Evolutionary conservation across 164 flowering plant species (phyloP).

Genomic region (Stephania yunnanensis): DNA sequence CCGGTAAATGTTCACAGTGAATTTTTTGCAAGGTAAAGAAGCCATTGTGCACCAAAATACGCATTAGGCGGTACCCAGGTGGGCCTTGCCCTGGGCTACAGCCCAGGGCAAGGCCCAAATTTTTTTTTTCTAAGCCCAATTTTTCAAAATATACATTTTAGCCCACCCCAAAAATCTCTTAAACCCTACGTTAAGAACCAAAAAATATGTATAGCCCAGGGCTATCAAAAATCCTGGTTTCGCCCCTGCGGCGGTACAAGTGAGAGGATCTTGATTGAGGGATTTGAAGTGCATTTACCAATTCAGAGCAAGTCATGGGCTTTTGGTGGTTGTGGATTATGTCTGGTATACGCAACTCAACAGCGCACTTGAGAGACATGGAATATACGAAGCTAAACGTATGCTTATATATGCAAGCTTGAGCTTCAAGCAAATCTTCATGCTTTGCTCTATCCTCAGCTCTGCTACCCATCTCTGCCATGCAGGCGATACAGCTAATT

Average conservation of each 20-base stretch:
- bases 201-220: too few relatives aligned
- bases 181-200: too few relatives aligned
- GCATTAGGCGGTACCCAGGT: slow-evolving; percentile 6
- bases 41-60: background rate
- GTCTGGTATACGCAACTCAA: slow-evolving; percentile 32
- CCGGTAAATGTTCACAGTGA: background rate
- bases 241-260: background rate
- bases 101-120: too few relatives aligned
- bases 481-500: too few relatives aligned
- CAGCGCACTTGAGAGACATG: slow-evolving; percentile 34
- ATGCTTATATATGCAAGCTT: slow-evolving; percentile 25
- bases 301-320: slow-evolving; percentile 7
- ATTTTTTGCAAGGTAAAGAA: too few relatives aligned
- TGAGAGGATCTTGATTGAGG: background rate
- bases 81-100: too few relatives aligned
- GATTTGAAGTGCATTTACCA: background rate
- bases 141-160: too few relatives aligned
- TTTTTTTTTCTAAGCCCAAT: too few relatives aligned
- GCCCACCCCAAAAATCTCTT: too few relatives aligned
- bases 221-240: too few relatives aligned
- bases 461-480: background rate
- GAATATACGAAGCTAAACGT: slow-evolving; percentile 26
- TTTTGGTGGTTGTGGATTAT: slow-evolving; percentile 22
- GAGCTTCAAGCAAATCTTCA: slow-evolving; percentile 25
- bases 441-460: background rate